Evolutionary conservation across 805 yeast genomes (phyloP), one percentile per base, ranked within the genome.

Genomic region (Metschnikowia santaceciliae): DNA sequence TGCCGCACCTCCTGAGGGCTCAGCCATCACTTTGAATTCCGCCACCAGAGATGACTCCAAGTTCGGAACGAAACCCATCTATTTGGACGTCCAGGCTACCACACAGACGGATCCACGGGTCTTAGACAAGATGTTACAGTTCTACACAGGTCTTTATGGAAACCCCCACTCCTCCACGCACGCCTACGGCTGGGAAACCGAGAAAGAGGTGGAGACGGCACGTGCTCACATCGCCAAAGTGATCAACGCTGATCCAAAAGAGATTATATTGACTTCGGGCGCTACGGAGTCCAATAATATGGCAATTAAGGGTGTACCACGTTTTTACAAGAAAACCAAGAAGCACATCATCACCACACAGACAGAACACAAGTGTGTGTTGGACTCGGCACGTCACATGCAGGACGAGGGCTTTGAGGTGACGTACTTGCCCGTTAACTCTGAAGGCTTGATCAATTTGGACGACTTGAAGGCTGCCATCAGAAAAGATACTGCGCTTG

Each of bases 171-270:
- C 97, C 5, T 83, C 94, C 52, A 94, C 99, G 2, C 99, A 94
- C 66, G 81, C 96, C 5, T 94, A 92, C 67, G 99, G 99, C 34
- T 94, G 99, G 99, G 99, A 94, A 72, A 88, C 99, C 3, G 97
- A 92, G 52, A 81, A 80, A 56, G 96, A 86, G 52, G 94, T 94
- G 15, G 99, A 94, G 65, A 72, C 74, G 46, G 96, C 99, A 5
- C 81, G 99, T 62, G 77, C 74, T 48, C 79, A 92, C 61, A 76
- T 94, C 48, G 98, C 99, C 2, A 76, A 77, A 32, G 80, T 94
- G 48, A 90, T 94, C 61, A 81, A 83, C 32, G 99, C 99, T 33
- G 96, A 94, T 66, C 88, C 98, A 49, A 92, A 92, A 73, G 99
- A 94, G 72, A 94, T 94, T 61, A 86, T 94, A 44, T 91, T 94